Evolutionary conservation across 495 filamentous ascomycete species (phyloP).

Genomic region (Podospora pseudocomata): DNA sequence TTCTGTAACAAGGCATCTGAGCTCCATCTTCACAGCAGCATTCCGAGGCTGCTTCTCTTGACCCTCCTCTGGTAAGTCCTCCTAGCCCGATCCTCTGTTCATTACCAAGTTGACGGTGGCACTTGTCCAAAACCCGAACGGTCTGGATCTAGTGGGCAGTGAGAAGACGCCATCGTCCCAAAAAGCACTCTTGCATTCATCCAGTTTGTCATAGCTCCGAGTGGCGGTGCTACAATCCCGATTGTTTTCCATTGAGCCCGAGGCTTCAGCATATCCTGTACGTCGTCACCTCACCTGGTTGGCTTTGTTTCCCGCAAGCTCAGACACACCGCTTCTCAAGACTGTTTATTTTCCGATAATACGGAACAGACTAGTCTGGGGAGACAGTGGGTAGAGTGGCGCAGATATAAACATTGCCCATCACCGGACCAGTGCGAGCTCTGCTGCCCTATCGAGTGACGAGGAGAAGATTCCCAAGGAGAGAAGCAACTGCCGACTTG

Average conservation of each 20-base stretch:
- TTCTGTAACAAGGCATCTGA: too few relatives aligned
- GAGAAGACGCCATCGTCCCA: neutral
- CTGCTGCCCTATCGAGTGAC: neutral
- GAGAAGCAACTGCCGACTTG: neutral
- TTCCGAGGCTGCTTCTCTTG: too few relatives aligned
- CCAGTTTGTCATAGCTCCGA: neutral
- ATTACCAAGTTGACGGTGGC: neutral
- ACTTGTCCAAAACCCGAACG: neutral
- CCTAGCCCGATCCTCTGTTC: too few relatives aligned
- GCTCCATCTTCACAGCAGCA: too few relatives aligned
- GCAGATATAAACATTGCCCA: too few relatives aligned
- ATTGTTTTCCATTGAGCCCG: neutral
- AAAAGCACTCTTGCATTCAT: neutral
- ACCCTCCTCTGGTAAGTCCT: too few relatives aligned
- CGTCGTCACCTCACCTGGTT: neutral
- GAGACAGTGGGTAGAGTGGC: neutral
- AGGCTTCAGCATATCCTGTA: neutral
- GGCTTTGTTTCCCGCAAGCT: neutral
- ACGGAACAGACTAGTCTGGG: neutral
- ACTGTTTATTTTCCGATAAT: neutral
- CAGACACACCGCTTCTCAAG: neutral
- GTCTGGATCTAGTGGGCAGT: neutral
- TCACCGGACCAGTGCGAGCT: neutral
- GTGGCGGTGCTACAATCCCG: neutral
- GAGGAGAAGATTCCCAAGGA: neutral